Evolutionary conservation across 352 stramenopile species (phyloP), one percentile per base, ranked within the genome.

Genomic region (Pythium coloratum): DNA sequence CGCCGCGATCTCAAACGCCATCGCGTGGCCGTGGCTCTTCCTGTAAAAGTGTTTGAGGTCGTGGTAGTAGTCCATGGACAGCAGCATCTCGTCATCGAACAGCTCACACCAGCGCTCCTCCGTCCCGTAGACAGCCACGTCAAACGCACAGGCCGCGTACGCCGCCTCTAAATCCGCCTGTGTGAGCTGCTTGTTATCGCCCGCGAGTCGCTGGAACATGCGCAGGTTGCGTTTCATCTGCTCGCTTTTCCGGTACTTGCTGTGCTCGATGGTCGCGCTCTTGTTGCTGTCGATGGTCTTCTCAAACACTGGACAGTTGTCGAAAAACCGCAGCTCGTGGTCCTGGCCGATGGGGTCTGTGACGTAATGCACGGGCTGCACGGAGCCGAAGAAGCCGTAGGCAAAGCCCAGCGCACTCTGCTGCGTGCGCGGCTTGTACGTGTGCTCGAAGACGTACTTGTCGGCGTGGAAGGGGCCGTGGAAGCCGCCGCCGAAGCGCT

Each of bases 41-140:
- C 81, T 80, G 81, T 95, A 95, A 36, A 92, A 95, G 50, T 92
- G 80, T 61, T 95, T 95, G 49, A 95, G 80, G 61, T 95, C 87
- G 63, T 95, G 82, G 66, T 87, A 92, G 36, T 93, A 95, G 65
- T 95, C 87, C 80, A 95, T 89, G 1, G 82, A 82, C n/a, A 80
- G 60, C 24, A 95, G 71, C 82, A 84, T 78, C 24, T 89, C 76
- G 7, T 76, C 70, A 42, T 89, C 67, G 55, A 93, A 86, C 20
- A 95, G 71, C 26, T 73, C 65, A 38, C 87, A 95, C 87, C 87
- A 95, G 24, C 90, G 66, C 32, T 84, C 61, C 34, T 75, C 72
- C 2, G 72, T 67, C n/a, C 54, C 55, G 7, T 61, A 70, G 26
- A 90, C 76, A 18, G 87, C 80, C 24, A 92, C 79, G 56, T 95